Evolutionary conservation across 768 basidiomycete species (phyloP).

Genomic region (Lactarius quietus): DNA sequence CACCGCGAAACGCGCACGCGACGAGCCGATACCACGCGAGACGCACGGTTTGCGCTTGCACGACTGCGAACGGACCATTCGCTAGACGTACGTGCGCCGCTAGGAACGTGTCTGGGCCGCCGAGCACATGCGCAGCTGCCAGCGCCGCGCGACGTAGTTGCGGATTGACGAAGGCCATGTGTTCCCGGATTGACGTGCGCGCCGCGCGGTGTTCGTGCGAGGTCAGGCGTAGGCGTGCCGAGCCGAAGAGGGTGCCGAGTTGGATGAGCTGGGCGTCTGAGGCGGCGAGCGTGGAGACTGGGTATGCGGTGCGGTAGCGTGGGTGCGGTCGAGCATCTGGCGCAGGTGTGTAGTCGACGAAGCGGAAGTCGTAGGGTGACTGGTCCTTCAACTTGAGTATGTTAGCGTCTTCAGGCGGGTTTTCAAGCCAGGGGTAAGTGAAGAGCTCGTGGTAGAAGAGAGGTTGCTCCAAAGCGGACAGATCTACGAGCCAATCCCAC

Average conservation of each 20-base stretch:
- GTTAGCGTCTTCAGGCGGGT: conserved; percentile 43
- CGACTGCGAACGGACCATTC: conserved; percentile 56
- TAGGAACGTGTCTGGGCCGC: conserved; percentile 44
- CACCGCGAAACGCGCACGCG: conserved; percentile 40
- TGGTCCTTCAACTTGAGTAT: conserved; percentile 50
- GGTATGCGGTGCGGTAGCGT: conserved; percentile 42
- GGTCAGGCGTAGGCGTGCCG: conserved; percentile 58
- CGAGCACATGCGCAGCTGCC: conserved; percentile 38
- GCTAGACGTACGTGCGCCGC: conserved; percentile 67
- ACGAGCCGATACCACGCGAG: conserved; percentile 58
- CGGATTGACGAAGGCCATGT: conserved; percentile 56
- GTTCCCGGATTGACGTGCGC: conserved; percentile 46
- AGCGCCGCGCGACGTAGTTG: conserved; percentile 43
- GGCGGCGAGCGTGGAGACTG: conserved; percentile 41
- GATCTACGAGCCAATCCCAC: conserved; percentile 68
- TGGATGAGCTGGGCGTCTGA: conserved; percentile 53
- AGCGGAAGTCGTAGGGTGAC: conserved; percentile 59
- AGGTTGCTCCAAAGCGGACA: conserved; percentile 40
- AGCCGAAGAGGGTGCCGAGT: conserved; percentile 74
- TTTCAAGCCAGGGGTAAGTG: conserved; percentile 45
- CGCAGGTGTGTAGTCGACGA: conserved; percentile 38
- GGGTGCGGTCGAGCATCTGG: conserved; percentile 28
- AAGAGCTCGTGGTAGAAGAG: conserved; percentile 50
- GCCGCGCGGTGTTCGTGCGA: conserved; percentile 38
- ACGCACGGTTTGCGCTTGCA: conserved; percentile 42